phyloP scores from a whole-genome alignment of 345 rosid species.

The Boechera retrofracta region DNA sequence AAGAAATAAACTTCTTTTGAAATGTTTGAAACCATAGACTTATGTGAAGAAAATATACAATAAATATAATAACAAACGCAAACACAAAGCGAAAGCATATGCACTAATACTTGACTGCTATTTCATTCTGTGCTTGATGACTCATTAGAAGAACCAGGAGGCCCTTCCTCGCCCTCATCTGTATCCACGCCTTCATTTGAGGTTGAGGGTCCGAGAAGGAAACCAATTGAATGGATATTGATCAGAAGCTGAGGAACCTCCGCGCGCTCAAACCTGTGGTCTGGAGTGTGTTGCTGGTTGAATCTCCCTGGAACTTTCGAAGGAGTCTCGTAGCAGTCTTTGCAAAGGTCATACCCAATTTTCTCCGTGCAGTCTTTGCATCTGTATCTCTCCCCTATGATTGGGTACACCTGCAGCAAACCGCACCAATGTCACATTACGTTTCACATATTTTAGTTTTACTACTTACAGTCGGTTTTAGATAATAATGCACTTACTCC shows the following conservation, averaged over 20 bases:
- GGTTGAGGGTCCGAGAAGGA: slow-evolving; percentile 24
- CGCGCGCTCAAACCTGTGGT: slow-evolving; percentile 58
- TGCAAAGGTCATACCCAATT: slow-evolving; percentile 85
- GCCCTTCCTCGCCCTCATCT: slow-evolving; percentile 38
- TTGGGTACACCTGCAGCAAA: slow-evolving; percentile 63
- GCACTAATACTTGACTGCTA: slow-evolving; percentile 6
- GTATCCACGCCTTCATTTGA: neutral
- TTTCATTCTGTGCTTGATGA: slow-evolving; percentile 24
- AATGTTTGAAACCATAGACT: neutral
- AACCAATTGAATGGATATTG: neutral
- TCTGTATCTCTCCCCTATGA: slow-evolving; percentile 73
- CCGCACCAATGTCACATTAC: neutral
- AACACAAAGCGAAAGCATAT: slow-evolving; percentile 1
- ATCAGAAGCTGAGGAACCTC: slow-evolving; percentile 1
- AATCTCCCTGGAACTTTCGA: slow-evolving; percentile 79
- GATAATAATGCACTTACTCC: slow-evolving; percentile 47
- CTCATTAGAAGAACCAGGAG: slow-evolving; percentile 31
- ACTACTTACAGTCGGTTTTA: neutral
- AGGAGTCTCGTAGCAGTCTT: slow-evolving; percentile 67
- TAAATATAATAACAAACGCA: neutral
- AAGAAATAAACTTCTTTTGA: neutral
- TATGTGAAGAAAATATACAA: neutral
- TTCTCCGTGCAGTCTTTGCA: slow-evolving; percentile 70
- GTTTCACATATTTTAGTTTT: neutral
- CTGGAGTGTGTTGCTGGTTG: slow-evolving; percentile 88